Percentiles rank a stretch among this genome's conserved stretches.
Conservation (phyloP, 352 stramenopile genomes). For the Globisporangium canariense region DNA sequence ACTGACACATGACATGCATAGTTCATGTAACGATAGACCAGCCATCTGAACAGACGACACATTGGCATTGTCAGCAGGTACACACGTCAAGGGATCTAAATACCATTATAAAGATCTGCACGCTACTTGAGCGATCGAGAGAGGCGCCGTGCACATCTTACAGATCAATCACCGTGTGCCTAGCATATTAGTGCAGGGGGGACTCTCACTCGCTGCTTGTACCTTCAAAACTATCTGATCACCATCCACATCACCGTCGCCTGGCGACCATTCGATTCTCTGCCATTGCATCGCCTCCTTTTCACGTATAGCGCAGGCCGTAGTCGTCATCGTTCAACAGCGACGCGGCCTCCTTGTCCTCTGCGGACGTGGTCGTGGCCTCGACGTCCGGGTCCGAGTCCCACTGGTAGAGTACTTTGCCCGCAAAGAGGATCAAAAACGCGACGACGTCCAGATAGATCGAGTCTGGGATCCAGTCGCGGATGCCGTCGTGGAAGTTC, state of each 20-base stretch:
- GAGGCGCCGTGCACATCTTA: background rate
- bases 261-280: background rate
- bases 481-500: slow-evolving; percentile 49
- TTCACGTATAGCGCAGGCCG: slow-evolving; percentile 69
- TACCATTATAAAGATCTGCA: slow-evolving; percentile 9
- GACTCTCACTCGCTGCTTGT: background rate
- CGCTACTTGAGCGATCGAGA: background rate
- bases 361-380: slow-evolving; percentile 75
- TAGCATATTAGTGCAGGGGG: background rate
- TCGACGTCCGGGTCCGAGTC: slow-evolving; percentile 73
- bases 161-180: background rate
- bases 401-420: slow-evolving; percentile 80
- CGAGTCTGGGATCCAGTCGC: slow-evolving; percentile 70
- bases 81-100: slow-evolving; percentile 8
- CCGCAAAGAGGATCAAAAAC: slow-evolving; percentile 61
- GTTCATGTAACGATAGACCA: background rate
- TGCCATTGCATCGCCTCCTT: background rate
- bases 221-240: slow-evolving; percentile 1
- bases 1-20: background rate
- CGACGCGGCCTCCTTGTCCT: slow-evolving; percentile 81
- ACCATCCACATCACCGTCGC: background rate
- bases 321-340: slow-evolving; percentile 73
- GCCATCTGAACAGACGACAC: background rate
- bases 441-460: slow-evolving; percentile 70
- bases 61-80: no score